phyloP scores from a whole-genome alignment of 257 asterid genomes.

The Solanum rostratum region DNA sequence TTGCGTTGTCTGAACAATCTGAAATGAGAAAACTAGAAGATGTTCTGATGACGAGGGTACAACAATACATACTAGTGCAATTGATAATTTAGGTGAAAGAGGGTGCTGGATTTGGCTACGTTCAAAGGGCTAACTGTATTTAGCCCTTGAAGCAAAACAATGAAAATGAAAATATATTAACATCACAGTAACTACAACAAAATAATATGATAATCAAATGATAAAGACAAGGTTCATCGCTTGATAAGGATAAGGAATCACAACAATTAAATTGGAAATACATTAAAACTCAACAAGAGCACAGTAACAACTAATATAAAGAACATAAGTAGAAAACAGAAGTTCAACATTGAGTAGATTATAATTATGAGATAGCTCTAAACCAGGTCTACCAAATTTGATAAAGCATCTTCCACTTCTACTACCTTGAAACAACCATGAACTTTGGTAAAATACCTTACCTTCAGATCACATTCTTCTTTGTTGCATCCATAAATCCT shows the following conservation, averaged over 20 bases:
- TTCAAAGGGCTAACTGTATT: neutral
- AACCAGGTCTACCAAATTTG: neutral
- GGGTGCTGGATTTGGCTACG: neutral
- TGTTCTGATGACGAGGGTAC: neutral
- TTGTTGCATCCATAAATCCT: neutral
- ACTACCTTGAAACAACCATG: neutral
- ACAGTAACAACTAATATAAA: neutral
- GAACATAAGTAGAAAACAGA: neutral
- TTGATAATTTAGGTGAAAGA: neutral
- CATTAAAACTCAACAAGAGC: neutral
- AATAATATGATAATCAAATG: neutral
- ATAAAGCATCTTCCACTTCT: neutral
- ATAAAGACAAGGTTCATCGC: neutral
- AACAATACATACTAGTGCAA: neutral
- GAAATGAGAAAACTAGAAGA: neutral
- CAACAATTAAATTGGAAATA: neutral
- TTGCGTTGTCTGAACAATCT: neutral
- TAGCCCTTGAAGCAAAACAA: neutral
- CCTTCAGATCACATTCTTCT: neutral
- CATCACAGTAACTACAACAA: neutral
- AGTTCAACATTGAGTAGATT: neutral
- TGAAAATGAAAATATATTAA: neutral
- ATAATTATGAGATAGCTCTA: neutral
- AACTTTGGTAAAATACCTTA: neutral
- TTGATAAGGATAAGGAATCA: neutral